Conservation (phyloP, 148 eudicot genomes). For the Suaeda aralocaspica region DNA sequence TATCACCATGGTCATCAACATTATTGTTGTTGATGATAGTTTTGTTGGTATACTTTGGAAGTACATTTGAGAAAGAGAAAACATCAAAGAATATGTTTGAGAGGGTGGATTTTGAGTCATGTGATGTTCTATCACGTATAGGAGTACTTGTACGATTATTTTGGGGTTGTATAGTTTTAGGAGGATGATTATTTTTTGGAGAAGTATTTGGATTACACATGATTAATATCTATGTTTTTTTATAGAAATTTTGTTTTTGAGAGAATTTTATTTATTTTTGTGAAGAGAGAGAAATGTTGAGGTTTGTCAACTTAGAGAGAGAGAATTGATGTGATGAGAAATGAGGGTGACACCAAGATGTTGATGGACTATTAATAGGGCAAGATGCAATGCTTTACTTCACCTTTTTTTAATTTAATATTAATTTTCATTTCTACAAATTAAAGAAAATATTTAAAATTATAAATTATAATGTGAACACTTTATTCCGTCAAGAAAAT, state of each 20-base stretch:
- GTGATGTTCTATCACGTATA: conserved; percentile 4
- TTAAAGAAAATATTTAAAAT: too few species aligned
- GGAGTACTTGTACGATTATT: neutral
- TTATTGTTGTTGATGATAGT: neutral
- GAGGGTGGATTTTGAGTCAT: neutral
- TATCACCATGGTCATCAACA: neutral
- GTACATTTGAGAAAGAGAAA: neutral
- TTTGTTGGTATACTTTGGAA: neutral
- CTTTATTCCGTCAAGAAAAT: too few species aligned
- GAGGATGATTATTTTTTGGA: neutral
- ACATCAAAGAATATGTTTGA: conserved; percentile 11
- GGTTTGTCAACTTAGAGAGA: conserved; percentile 20
- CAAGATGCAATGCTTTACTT: too few species aligned
- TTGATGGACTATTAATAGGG: conserved; percentile 29
- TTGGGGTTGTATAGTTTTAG: too few species aligned
- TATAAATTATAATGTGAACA: too few species aligned
- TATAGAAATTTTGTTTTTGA: neutral
- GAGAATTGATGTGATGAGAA: conserved; percentile 14
- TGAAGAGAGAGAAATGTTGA: neutral
- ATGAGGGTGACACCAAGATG: conserved; percentile 25
- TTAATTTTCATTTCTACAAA: too few species aligned
- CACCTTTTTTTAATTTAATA: too few species aligned
- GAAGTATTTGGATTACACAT: conserved; percentile 26
- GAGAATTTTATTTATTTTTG: neutral
- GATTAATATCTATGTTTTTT: too few species aligned